Evolutionary conservation across 768 basidiomycete species (phyloP).

Genomic region (Mycena kentingensis): DNA sequence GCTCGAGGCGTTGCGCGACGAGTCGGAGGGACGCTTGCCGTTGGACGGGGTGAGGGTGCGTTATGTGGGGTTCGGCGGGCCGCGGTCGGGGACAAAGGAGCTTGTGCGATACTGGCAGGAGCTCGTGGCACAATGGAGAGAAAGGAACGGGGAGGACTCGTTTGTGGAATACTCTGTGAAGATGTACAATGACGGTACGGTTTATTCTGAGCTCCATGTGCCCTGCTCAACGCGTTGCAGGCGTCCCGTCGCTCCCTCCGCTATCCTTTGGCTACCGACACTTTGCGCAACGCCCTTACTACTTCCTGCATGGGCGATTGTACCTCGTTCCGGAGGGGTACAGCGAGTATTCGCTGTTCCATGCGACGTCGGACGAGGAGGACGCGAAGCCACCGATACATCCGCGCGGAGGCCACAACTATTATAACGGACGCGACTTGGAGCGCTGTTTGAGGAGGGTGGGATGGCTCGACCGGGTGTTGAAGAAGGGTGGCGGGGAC

Average conservation of each 20-base stretch:
- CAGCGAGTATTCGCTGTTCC: constrained; percentile 50
- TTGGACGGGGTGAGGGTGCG: constrained; percentile 37
- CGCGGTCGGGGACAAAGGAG: constrained; percentile 48
- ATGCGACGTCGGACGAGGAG: constrained; percentile 26
- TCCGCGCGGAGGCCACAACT: constrained; percentile 63
- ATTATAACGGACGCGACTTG: constrained; percentile 58
- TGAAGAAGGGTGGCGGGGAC: constrained; percentile 32
- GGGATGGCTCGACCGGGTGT: constrained; percentile 43
- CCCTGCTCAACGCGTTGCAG: constrained; percentile 32
- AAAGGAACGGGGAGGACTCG: constrained; percentile 35
- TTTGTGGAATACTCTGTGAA: constrained; percentile 54
- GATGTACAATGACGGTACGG: constrained; percentile 57
- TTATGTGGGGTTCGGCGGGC: constrained; percentile 52
- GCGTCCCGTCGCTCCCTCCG: constrained; percentile 61
- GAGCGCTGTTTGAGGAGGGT: constrained; percentile 47
- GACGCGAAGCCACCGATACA: constrained; percentile 31
- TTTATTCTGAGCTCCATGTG: neutral
- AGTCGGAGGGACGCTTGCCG: constrained; percentile 26
- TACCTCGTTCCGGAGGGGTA: constrained; percentile 50
- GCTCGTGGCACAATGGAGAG: constrained; percentile 36
- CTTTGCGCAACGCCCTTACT: constrained; percentile 50
- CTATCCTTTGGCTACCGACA: constrained; percentile 53
- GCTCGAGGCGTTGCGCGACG: constrained; percentile 45
- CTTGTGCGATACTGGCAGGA: constrained; percentile 46
- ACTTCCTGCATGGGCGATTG: constrained; percentile 47